Percentiles rank a stretch among this genome's conserved stretches.
Conservation (phyloP, 164 flowering plant species). For the Nelumbo lutea region DNA sequence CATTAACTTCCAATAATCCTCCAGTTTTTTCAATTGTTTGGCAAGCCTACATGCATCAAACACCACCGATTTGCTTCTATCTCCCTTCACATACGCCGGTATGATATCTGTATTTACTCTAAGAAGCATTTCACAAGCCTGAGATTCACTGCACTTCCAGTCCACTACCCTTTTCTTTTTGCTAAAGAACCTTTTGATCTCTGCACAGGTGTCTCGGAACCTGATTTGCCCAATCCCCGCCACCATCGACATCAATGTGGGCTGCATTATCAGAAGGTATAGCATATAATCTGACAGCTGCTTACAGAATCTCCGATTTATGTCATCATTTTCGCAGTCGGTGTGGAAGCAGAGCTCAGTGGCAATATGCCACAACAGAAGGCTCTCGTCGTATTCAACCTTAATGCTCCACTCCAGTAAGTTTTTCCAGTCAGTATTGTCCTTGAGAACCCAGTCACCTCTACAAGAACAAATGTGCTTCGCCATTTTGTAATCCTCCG, state of each 20-base stretch:
- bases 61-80: slow-evolving; percentile 15
- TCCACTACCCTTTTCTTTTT: neutral
- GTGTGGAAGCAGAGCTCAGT: slow-evolving; percentile 6
- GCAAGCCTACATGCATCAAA: slow-evolving; percentile 10
- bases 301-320: neutral
- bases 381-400: neutral
- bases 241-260: neutral
- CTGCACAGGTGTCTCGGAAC: slow-evolving; percentile 4
- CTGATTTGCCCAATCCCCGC: slow-evolving; percentile 5
- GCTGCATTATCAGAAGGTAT: slow-evolving; percentile 6
- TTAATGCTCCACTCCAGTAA: neutral
- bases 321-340: neutral
- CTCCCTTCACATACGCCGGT: slow-evolving; percentile 9
- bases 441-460: neutral
- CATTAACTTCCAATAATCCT: slow-evolving; percentile 4
- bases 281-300: slow-evolving; percentile 5
- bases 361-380: slow-evolving; percentile 8
- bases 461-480: neutral
- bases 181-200: neutral
- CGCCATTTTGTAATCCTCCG: too few relatives aligned
- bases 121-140: neutral
- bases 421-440: too few relatives aligned
- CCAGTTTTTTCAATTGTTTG: neutral
- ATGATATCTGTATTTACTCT: neutral
- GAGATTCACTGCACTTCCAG: neutral